Conservation (phyloP, 371 early-diverging fungal genomes). For the Circinella minor region DNA sequence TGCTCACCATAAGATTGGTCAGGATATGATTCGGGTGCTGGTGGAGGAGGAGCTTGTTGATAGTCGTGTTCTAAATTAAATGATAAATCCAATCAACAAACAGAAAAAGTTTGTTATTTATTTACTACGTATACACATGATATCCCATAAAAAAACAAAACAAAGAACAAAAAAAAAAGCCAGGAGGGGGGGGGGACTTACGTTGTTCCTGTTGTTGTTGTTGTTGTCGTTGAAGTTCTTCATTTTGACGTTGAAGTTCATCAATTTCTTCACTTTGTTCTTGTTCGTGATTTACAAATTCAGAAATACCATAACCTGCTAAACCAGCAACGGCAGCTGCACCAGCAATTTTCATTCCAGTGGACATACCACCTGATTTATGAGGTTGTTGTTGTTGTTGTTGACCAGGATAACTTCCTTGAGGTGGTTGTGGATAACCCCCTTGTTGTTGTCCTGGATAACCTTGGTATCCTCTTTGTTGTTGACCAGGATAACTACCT, state of each 20-base stretch:
- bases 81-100: neutral
- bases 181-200: conserved; percentile 17
- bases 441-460: conserved; percentile 2
- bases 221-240: conserved; percentile 13
- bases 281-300: conserved; percentile 46
- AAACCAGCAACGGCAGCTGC: conserved; percentile 46
- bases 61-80: conserved; percentile 12
- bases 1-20: neutral
- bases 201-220: conserved; percentile 29
- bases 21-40: conserved; percentile 17
- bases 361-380: conserved; percentile 34
- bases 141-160: no score
- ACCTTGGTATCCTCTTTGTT: conserved; percentile 7
- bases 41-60: conserved; percentile 13
- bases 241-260: conserved; percentile 20
- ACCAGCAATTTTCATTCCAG: conserved; percentile 47
- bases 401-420: conserved; percentile 14
- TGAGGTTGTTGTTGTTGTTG: conserved; percentile 18
- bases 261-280: conserved; percentile 34
- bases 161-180: neutral
- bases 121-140: no score
- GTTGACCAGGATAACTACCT: conserved; percentile 14
- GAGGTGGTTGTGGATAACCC: conserved; percentile 14
- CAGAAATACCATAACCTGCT: conserved; percentile 45
- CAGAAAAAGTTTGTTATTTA: neutral